Base-by-base conservation (phyloP, 805 yeast genomes). In the Kazachstania africana region DNA sequence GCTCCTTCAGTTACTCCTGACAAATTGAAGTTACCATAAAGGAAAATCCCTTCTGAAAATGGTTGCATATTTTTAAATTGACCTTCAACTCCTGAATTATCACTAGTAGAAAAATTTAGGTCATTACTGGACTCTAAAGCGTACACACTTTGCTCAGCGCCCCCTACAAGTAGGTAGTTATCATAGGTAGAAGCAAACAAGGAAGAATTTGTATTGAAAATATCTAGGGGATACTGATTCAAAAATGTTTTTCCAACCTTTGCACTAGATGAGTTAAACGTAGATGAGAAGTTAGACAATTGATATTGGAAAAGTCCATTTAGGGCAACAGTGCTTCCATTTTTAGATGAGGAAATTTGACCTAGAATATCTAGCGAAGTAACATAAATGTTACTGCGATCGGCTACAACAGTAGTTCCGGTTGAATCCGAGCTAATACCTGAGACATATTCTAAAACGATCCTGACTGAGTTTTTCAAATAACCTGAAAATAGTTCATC, bases 291-390 rank as follows among this genome's bases (percentile, higher is more conserved):
- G 50, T 85, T 85, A 2, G 70, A 55, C 23, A 75, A 57, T 1
- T 83, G 75, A 53, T 78, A 91, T 57, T 88, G 95, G 48, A 88
- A 83, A 14, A 88, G 45, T 8, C 94, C 94, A 51, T 81, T 79
- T 31, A 87, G 51, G 2, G 63, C 47, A 21, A 74, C 36, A 1
- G 62, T 45, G 1, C 59, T 53, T n/a, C n/a, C n/a, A n/a, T n/a
- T n/a, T n/a, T n/a, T n/a, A n/a, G n/a, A n/a, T n/a, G n/a, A n/a
- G 10, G 22, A 19, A 8, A 10, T 19, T 19, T 19, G 9, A 19
- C 10, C 6, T 19, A 19, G 22, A 19, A 38, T 53, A 44, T 70
- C 75, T 34, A 74, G 54, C 4, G 65, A 56, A 3, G 63, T 59
- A 31, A 73, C 63, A 27, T 63, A 58, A 1, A 76, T 65, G 21